Evolutionary conservation across 2,329 filamentous ascomycete genomes (phyloP).

Genomic region (Ophiocordyceps camponoti-leonardi): DNA sequence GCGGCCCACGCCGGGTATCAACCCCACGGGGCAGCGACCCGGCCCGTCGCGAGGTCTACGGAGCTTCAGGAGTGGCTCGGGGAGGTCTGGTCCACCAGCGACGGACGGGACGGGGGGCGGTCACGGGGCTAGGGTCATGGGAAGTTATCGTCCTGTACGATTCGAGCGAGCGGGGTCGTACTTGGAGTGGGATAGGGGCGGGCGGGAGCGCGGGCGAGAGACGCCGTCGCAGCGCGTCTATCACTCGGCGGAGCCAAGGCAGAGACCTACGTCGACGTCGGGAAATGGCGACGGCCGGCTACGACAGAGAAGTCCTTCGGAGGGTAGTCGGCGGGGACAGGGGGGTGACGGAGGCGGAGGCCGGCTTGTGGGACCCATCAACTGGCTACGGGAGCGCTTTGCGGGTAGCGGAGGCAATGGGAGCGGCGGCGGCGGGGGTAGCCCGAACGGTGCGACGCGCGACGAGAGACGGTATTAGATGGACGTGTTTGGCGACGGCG

Average conservation of each 20-base stretch:
- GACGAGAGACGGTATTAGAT: constrained; percentile 10
- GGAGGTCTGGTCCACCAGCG: not conserved
- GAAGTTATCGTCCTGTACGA: not conserved
- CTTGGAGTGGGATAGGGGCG: not conserved
- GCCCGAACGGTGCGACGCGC: constrained; percentile 9
- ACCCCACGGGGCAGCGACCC: not conserved
- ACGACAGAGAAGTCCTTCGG: constrained; percentile 21
- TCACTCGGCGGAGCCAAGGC: constrained; percentile 16
- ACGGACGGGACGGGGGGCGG: not conserved
- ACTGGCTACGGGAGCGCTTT: constrained; percentile 27
- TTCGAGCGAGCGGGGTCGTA: constrained; percentile 5
- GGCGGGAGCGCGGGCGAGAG: constrained; percentile 10
- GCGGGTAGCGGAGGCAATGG: constrained; percentile 9
- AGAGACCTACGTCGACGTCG: constrained; percentile 20
- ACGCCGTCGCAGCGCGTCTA: constrained; percentile 11
- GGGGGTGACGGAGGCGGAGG: constrained; percentile 12
- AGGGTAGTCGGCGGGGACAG: constrained; percentile 14
- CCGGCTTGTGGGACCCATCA: constrained; percentile 18
- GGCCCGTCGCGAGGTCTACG: not conserved
- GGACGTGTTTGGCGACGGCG: not conserved
- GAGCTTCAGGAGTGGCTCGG: not conserved
- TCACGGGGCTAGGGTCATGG: not conserved
- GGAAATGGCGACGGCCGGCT: constrained; percentile 15
- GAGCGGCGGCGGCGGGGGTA: constrained; percentile 9
- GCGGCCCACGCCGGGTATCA: not conserved